These are phyloP conservation scores for Apiospora kogelbergensis DNA, from an alignment of 2,329 filamentous ascomycete genomes.

Conservation along the genomic window DNA sequence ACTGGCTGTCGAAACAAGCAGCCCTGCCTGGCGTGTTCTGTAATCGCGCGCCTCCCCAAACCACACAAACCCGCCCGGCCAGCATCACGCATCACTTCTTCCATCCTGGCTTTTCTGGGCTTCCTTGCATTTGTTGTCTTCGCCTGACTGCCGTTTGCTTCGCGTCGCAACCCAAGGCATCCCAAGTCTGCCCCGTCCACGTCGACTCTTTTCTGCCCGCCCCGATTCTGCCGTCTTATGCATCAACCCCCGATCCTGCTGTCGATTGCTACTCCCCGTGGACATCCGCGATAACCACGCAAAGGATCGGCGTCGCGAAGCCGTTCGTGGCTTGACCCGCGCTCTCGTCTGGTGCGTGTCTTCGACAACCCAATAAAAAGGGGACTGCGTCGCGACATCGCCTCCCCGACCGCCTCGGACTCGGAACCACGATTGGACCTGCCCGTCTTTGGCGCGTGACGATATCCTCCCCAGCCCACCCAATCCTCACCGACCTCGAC, in stretches of 20 bases:
- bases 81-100: slow-evolving; percentile 6
- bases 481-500: slow-evolving; percentile 15
- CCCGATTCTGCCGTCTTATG: not conserved
- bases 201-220: not conserved
- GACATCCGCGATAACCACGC: not conserved
- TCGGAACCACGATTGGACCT: not conserved
- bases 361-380: not conserved
- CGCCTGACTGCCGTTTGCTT: not conserved
- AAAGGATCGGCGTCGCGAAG: slow-evolving; percentile 5
- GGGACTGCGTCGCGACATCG: not conserved
- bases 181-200: not conserved
- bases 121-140: not conserved
- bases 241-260: slow-evolving; percentile 2
- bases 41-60: slow-evolving; percentile 5
- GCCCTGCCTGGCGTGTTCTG: slow-evolving; percentile 7
- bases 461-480: not conserved
- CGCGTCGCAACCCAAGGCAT: not conserved
- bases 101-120: not conserved
- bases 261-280: not conserved
- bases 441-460: not conserved
- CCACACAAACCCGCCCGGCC: not conserved
- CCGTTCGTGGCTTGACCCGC: not conserved
- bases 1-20: not conserved
- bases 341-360: not conserved
- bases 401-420: not conserved